Base-by-base conservation (phyloP, 768 basidiomycete species). In the Psilocybe sp. region DNA sequence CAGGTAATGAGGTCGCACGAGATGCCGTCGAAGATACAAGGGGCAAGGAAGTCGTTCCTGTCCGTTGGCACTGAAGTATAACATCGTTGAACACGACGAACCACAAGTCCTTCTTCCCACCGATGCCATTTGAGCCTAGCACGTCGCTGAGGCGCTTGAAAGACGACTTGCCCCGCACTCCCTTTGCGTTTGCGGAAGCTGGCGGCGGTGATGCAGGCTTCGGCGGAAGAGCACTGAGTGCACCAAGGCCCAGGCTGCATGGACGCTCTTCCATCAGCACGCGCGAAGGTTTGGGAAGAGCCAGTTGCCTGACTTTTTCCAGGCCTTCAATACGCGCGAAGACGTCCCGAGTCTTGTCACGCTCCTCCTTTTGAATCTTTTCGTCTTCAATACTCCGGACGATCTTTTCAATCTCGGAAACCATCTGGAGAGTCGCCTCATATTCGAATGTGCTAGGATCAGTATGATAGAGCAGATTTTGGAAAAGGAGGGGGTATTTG, bases 391-490 rank as follows among this genome's bases (percentile, higher is more conserved):
- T 98, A 53, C 89, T 91, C 40, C 96, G 80, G 42, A 99, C 96
- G 60, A 98, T 96, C 15, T 80, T 85, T 70, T 99, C 97, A 6
- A 99, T 91, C 67, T 98, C 94, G 15, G 93, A 92, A 1, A 98
- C 94, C 91, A 98, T 96, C 64, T 88, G 87, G 37, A 96, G 73
- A 11, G 95, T 97, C 62, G 87, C 89, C 67, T 99, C 97, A 63
- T 97, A 99, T 70, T 99, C 97, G 60, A 88, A 94, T 3, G 95
- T 93, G 55, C 92, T 94, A 2, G 97, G 94, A 60, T 99, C 97
- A 14, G 96, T 97, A 69, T 94, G 92, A 71, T 89, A 98, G 47
- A 98, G 82, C 13, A 98, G 79, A 66, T 97, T 98, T 70, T 99
- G 97, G 72, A 98, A 98, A 41, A 99, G 81, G 32, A 99, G 79